Evolutionary conservation across 345 rosid genomes (phyloP).

Genomic region (Eucalyptus regnans): DNA sequence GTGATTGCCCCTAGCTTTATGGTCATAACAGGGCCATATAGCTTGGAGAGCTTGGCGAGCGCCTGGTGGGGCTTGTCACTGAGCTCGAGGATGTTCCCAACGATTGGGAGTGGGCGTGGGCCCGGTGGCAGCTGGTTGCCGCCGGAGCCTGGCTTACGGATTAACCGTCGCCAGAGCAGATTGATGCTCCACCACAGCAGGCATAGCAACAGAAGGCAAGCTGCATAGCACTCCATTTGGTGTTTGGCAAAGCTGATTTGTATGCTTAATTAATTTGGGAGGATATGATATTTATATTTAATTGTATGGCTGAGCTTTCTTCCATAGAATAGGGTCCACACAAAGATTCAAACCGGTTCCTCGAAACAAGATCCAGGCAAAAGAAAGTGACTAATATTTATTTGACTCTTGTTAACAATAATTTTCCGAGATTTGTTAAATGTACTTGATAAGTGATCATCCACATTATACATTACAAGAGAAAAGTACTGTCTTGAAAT

Average conservation of each 20-base stretch:
- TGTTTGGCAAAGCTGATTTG: background rate
- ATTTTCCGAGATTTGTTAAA: background rate
- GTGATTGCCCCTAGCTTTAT: constrained; percentile 21
- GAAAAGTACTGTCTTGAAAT: background rate
- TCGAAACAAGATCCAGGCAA: background rate
- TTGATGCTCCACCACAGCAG: background rate
- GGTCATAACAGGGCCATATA: constrained; percentile 23
- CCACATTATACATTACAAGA: background rate
- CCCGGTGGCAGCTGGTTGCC: constrained; percentile 11
- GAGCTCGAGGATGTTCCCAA: constrained; percentile 28
- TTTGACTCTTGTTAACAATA: background rate
- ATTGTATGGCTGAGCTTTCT: background rate
- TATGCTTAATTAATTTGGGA: background rate
- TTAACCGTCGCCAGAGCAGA: background rate
- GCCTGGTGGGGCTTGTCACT: constrained; percentile 19
- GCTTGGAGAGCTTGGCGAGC: constrained; percentile 16
- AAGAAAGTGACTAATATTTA: background rate
- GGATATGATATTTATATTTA: background rate
- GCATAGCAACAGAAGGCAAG: background rate
- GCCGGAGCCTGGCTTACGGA: background rate
- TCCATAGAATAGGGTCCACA: background rate
- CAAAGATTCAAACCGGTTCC: background rate
- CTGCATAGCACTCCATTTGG: background rate
- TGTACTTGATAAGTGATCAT: background rate
- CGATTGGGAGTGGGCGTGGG: constrained; percentile 16